Conservation (phyloP, 2,329 filamentous ascomycete species). For the Penicillium glabrum region DNA sequence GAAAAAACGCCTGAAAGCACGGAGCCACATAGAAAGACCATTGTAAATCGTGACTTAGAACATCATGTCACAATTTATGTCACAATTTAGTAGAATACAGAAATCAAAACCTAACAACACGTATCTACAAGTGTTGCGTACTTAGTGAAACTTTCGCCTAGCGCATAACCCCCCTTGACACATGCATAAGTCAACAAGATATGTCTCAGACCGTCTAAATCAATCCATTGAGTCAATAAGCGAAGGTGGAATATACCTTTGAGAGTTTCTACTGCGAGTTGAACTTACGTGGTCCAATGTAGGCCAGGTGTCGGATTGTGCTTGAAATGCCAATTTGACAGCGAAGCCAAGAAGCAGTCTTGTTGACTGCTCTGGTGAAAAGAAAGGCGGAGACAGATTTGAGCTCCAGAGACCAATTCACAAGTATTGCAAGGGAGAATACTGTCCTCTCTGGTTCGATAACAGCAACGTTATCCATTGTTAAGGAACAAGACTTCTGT, state of each 20-base stretch:
- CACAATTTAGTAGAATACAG: no score
- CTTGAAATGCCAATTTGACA: slow-evolving; percentile 1
- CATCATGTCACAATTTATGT: no score
- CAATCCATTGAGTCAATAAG: background rate
- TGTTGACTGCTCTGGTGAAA: slow-evolving; percentile 5
- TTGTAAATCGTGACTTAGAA: no score
- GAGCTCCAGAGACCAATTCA: background rate
- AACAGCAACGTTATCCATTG: slow-evolving; percentile 4
- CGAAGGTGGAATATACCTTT: background rate
- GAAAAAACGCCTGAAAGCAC: no score
- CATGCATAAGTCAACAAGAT: slow-evolving; percentile 6
- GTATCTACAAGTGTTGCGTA: background rate
- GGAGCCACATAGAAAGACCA: no score
- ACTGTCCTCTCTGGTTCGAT: background rate
- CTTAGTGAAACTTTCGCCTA: background rate
- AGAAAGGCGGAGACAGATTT: background rate
- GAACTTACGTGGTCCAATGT: slow-evolving; percentile 8
- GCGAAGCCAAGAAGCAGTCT: slow-evolving; percentile 4
- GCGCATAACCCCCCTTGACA: slow-evolving; percentile 4
- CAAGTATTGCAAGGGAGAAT: slow-evolving; percentile 1
- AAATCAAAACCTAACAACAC: no score
- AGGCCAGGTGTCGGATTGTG: background rate
- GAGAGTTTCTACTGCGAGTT: background rate
- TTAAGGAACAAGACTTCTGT: slow-evolving; percentile 5
- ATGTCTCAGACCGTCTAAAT: slow-evolving; percentile 4